These are phyloP conservation scores for Lobosporangium transversale DNA, from an alignment of 192 early-diverging fungal genomes.

Conservation along the genomic window DNA sequence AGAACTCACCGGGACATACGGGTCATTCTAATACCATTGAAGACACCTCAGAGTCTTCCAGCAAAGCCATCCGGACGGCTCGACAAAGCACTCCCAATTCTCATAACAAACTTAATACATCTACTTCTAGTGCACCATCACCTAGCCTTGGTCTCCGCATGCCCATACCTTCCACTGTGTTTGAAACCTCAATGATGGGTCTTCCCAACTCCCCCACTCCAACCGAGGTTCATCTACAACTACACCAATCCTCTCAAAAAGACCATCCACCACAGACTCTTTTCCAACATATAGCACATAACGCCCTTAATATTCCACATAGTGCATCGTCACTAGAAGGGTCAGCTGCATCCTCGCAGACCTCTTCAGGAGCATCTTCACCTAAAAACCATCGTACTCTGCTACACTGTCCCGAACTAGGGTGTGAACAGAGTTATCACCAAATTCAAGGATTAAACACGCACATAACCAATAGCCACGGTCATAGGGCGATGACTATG, in stretches of 20 bases:
- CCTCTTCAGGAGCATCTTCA: conserved; percentile 40
- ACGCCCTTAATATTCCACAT: conserved; percentile 22
- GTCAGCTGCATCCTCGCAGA: conserved; percentile 20
- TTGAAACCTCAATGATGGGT: conserved; percentile 18
- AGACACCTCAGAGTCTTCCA: background rate
- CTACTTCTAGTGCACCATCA: conserved; percentile 2
- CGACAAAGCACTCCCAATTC: background rate
- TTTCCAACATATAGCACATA: conserved; percentile 14
- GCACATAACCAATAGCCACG: conserved; percentile 39
- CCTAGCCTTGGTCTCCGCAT: conserved; percentile 8
- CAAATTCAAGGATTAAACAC: conserved; percentile 18
- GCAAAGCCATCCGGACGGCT: background rate
- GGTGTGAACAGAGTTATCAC: conserved; percentile 29
- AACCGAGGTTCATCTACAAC: conserved; percentile 34
- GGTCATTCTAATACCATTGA: conserved; percentile 10
- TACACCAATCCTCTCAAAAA: conserved; percentile 18
- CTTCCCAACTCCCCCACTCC: conserved; percentile 38
- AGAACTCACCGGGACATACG: conserved; percentile 32
- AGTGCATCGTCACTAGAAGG: conserved; percentile 21
- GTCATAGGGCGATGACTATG: conserved; percentile 29
- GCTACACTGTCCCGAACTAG: conserved; percentile 24
- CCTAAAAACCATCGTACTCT: conserved; percentile 27
- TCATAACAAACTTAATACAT: conserved; percentile 7
- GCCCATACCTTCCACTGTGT: conserved; percentile 9
- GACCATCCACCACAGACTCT: conserved; percentile 14